Conservation (phyloP, 306 rosid genomes). For the Cucurbita ficifolia region DNA sequence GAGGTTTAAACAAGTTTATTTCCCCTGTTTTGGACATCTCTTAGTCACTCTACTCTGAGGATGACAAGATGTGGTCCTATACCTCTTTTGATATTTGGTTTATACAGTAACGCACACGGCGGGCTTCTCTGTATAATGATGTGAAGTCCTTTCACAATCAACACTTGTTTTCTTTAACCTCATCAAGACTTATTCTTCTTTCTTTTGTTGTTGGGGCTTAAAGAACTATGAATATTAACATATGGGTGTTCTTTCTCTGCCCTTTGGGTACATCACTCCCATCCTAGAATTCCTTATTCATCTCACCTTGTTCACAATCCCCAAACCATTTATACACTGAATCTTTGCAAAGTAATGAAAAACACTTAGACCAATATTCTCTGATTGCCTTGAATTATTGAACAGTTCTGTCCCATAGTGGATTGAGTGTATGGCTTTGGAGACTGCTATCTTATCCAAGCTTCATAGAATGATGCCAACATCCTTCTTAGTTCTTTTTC, state of each 20-base stretch:
- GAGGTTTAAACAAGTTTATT: background rate
- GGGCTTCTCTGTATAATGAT: background rate
- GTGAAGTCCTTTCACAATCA: slow-evolving; percentile 8
- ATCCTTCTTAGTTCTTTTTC: slow-evolving; percentile 1
- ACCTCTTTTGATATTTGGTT: slow-evolving; percentile 1
- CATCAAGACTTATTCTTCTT: background rate
- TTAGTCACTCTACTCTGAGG: background rate
- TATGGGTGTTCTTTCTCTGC: background rate
- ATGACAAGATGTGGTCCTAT: background rate
- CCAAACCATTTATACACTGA: slow-evolving; percentile 4
- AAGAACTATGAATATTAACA: background rate
- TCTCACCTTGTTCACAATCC: slow-evolving; percentile 1
- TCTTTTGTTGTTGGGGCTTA: background rate
- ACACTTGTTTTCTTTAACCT: background rate
- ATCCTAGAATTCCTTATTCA: background rate
- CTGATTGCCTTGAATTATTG: background rate
- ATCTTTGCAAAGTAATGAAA: background rate
- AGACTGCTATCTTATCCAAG: background rate
- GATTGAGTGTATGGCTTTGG: background rate
- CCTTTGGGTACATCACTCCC: slow-evolving; percentile 3
- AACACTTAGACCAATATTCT: background rate
- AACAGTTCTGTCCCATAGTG: background rate
- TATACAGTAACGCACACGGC: slow-evolving; percentile 2
- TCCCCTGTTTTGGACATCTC: background rate
- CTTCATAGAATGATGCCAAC: slow-evolving; percentile 4